Evolutionary conservation across 2,329 filamentous ascomycete genomes (phyloP).

Genomic region (Colletotrichum truncatum): DNA sequence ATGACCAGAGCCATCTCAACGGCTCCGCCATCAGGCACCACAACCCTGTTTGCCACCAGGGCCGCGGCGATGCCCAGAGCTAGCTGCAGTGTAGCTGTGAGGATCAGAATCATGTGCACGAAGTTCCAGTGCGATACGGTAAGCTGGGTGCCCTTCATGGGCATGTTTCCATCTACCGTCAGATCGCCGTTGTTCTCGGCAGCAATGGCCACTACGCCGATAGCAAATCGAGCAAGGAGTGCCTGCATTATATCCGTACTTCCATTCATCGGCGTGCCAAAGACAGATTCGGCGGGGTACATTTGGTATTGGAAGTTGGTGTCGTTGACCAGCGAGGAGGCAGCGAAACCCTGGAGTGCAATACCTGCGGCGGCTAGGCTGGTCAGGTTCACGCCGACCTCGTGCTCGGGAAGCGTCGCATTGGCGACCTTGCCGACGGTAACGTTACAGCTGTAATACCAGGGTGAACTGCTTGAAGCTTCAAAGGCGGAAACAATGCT

Average conservation of each 20-base stretch:
- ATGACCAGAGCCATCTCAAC: conserved; percentile 31
- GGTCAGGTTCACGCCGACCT: conserved; percentile 44
- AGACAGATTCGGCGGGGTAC: conserved; percentile 51
- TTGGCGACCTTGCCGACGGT: conserved; percentile 43
- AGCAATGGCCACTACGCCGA: conserved; percentile 44
- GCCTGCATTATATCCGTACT: conserved; percentile 43
- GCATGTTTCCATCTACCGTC: conserved; percentile 37
- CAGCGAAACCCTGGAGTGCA: conserved; percentile 49
- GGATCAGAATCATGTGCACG: conserved; percentile 41
- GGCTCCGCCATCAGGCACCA: conserved; percentile 31
- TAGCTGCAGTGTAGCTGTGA: conserved; percentile 43
- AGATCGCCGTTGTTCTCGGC: conserved; percentile 41
- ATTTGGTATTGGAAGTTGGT: conserved; percentile 44
- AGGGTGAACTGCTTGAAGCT: conserved; percentile 43
- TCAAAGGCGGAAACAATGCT: conserved; percentile 47
- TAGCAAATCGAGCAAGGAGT: conserved; percentile 44
- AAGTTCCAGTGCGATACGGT: conserved; percentile 43
- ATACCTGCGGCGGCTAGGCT: conserved; percentile 46
- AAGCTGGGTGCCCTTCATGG: conserved; percentile 41
- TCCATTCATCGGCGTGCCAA: conserved; percentile 45
- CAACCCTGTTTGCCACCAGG: conserved; percentile 37
- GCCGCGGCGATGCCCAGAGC: conserved; percentile 35
- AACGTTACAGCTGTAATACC: conserved; percentile 53
- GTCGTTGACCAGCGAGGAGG: conserved; percentile 33
- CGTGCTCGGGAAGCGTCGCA: conserved; percentile 45